Evolutionary conservation across 1,284 basidiomycete genomes (phyloP), one percentile per base, ranked within the genome.

Genomic region (Paramarasmius palmivorus): DNA sequence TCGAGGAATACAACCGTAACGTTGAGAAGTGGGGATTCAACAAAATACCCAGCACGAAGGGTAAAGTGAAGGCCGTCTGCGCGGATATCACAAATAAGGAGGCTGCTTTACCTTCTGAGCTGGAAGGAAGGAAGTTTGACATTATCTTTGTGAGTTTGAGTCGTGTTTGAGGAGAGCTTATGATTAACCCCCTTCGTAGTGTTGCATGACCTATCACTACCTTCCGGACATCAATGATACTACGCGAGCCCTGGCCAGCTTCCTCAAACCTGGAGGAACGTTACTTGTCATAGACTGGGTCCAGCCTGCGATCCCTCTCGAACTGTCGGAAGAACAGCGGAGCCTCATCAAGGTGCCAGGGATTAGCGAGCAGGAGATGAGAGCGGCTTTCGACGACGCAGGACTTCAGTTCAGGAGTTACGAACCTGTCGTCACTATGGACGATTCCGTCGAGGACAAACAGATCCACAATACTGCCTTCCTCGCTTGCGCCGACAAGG

Each of bases 161-260:
- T 52, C 29, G 10, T 20, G 17, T 46, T 48, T 41, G 47, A 38
- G 38, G 22, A 2, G n/a, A 38, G 35, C 8, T 39, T n/a, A n/a
- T n/a, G 25, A 19, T 37, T 14, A 37, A 8, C 8, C 23, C 37
- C 3, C 22, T 38, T 14, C 19, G n/a, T 36, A 90, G 88, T 90
- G 88, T 62, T 73, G 78, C 5, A 74, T 78, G 52, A 73, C 88
- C 1, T 91, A 86, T 60, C 88, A 91, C 61, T 88, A 91, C 63
- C 76, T 90, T 58, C 57, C 70, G 1, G 75, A 76, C 26, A 47
- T 52, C 10, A n/a, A 23, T 9, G 71, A 71, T 4, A 76, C 75
- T 22, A 88, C 86, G 4, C 68, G 68, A 17, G 68, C 67, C 0
- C 77, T 91, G 10, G 70, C 72, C 2, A 70, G 67, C 22, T 82